These are phyloP conservation scores for Ogataea allantospora DNA, from an alignment of 805 yeast species.

Conservation along the genomic window DNA sequence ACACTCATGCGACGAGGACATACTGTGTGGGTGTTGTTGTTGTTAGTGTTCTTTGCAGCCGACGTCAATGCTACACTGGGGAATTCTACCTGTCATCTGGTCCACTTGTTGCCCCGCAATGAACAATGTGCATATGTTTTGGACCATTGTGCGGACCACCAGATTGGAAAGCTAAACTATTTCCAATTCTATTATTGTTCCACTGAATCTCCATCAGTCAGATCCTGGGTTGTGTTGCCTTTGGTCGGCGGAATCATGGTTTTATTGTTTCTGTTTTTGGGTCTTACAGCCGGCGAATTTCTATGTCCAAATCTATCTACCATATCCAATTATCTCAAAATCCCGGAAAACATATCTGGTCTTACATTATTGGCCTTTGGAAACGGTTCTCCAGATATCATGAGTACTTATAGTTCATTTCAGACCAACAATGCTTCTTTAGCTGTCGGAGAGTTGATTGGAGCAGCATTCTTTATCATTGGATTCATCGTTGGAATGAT, in stretches of 20 bases:
- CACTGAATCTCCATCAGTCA: constrained; percentile 8
- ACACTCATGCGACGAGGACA: constrained; percentile 6
- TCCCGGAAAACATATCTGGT: constrained; percentile 84
- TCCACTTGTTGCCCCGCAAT: constrained; percentile 19
- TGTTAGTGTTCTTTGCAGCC: not conserved
- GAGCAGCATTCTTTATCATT: constrained; percentile 82
- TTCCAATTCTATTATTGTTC: constrained; percentile 34
- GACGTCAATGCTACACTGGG: not conserved
- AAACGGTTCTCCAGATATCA: constrained; percentile 88
- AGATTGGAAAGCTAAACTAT: constrained; percentile 30
- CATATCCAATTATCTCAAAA: constrained; percentile 57
- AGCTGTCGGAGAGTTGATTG: constrained; percentile 88
- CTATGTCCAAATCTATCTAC: constrained; percentile 79
- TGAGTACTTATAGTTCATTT: constrained; percentile 82
- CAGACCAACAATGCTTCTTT: constrained; percentile 62
- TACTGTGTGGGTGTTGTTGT: not conserved
- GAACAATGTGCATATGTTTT: constrained; percentile 33
- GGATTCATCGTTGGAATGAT: constrained; percentile 80
- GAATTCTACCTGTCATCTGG: constrained; percentile 20
- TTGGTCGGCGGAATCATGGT: constrained; percentile 22
- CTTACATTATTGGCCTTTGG: constrained; percentile 88
- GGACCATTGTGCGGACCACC: constrained; percentile 27
- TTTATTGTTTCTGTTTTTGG: constrained; percentile 61
- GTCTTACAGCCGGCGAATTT: constrained; percentile 79
- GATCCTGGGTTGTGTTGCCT: constrained; percentile 25